Conservation (phyloP, 2,329 filamentous ascomycete species). For the Colletotrichum ledebouriae region DNA sequence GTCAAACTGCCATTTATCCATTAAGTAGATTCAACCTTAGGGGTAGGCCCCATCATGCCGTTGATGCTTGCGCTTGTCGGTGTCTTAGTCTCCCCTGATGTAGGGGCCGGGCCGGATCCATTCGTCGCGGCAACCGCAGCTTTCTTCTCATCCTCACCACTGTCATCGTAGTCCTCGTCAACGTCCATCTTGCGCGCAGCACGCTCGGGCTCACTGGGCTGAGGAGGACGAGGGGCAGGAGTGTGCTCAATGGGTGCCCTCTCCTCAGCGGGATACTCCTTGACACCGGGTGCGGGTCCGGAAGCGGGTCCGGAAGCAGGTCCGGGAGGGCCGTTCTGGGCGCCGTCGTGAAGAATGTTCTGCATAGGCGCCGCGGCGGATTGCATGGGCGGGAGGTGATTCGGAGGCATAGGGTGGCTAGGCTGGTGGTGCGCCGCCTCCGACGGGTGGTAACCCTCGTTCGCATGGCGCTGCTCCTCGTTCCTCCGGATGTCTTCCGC, state of each 20-base stretch:
- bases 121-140: constrained; percentile 53
- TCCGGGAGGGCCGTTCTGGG: constrained; percentile 44
- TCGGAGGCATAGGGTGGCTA: constrained; percentile 67
- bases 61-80: constrained; percentile 64
- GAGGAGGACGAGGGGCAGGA: constrained; percentile 60
- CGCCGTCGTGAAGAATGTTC: constrained; percentile 64
- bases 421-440: constrained; percentile 90
- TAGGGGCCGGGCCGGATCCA: constrained; percentile 60
- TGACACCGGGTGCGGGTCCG: constrained; percentile 58
- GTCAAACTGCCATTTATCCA: constrained; percentile 33
- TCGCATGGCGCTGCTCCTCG: constrained; percentile 76
- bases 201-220: constrained; percentile 79
- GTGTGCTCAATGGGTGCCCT: constrained; percentile 63
- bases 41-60: constrained; percentile 58
- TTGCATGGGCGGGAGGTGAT: constrained; percentile 74
- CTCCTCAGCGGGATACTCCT: constrained; percentile 71
- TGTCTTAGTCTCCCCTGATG: constrained; percentile 67
- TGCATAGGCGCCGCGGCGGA: constrained; percentile 69
- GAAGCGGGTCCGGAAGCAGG: constrained; percentile 56
- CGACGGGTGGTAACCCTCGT: constrained; percentile 89
- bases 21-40: constrained; percentile 61
- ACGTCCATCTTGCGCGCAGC: constrained; percentile 96
- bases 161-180: constrained; percentile 97
- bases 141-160: constrained; percentile 87
- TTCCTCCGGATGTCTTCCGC: constrained; percentile 64